Conservation (phyloP, 352 stramenopile species). For the Aphanomyces invadans region DNA sequence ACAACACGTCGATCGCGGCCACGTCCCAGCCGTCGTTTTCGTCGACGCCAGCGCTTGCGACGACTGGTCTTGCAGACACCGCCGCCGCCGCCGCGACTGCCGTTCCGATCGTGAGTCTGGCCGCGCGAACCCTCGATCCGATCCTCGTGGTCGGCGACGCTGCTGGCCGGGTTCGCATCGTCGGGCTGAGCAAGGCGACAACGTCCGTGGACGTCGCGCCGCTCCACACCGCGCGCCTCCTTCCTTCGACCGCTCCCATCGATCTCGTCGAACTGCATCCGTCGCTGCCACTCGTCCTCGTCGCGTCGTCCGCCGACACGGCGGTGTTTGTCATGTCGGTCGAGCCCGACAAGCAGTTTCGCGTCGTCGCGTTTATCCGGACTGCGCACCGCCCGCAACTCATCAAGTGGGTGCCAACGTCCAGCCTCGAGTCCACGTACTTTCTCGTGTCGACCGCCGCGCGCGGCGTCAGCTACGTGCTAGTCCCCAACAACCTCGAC, state of each 20-base stretch:
- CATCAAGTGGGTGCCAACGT: slow-evolving; percentile 10
- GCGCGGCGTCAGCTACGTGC: background rate
- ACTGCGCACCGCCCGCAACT: background rate
- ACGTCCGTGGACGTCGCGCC: slow-evolving; percentile 50
- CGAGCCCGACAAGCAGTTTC: slow-evolving; percentile 65
- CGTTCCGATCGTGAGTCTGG: slow-evolving; percentile 42
- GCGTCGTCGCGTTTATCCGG: slow-evolving; percentile 34
- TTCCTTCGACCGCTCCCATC: slow-evolving; percentile 28
- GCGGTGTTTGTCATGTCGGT: slow-evolving; percentile 52
- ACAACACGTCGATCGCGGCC: slow-evolving; percentile 16
- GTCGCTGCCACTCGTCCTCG: slow-evolving; percentile 44
- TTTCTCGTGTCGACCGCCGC: background rate
- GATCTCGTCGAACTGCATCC: slow-evolving; percentile 56
- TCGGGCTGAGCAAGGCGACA: slow-evolving; percentile 44
- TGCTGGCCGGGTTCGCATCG: slow-evolving; percentile 43
- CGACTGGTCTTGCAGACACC: too few relatives aligned
- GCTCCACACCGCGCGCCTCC: slow-evolving; percentile 49
- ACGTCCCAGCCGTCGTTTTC: too few relatives aligned
- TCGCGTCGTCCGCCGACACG: slow-evolving; percentile 40
- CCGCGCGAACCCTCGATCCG: slow-evolving; percentile 40
- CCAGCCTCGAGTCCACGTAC: slow-evolving; percentile 7
- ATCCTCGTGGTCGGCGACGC: slow-evolving; percentile 55
- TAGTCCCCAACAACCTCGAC: slow-evolving; percentile 9
- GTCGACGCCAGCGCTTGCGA: too few relatives aligned
- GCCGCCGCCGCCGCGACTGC: too few relatives aligned